These are phyloP conservation scores for Gyromitra esculenta DNA, from an alignment of 2,329 filamentous ascomycete species.

Conservation along the genomic window DNA sequence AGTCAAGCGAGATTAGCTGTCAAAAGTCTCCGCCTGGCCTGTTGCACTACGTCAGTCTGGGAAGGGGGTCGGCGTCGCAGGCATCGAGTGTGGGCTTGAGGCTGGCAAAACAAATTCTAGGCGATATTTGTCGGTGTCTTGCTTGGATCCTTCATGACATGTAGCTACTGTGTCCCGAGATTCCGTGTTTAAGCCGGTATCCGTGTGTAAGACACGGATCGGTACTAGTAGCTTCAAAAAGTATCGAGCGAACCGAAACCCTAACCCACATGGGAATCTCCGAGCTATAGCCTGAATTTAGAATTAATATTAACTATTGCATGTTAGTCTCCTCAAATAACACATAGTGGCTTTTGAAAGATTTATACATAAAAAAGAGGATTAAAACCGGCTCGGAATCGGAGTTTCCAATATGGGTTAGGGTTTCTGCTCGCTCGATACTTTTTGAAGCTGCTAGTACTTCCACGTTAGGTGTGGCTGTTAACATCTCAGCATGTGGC, in stretches of 20 bases:
- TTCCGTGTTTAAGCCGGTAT: neutral
- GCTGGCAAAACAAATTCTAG: neutral
- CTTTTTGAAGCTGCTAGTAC: neutral
- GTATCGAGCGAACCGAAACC: too few species aligned
- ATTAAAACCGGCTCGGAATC: too few species aligned
- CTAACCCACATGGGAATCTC: too few species aligned
- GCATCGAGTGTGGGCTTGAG: neutral
- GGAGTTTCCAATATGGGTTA: too few species aligned
- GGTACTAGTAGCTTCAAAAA: neutral
- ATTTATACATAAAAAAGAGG: too few species aligned
- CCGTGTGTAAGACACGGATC: neutral
- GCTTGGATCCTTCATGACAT: neutral
- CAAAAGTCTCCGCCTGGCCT: neutral
- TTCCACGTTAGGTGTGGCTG: neutral
- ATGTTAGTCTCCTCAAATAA: too few species aligned
- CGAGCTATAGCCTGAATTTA: too few species aligned
- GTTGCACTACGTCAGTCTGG: neutral
- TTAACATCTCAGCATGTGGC: neutral
- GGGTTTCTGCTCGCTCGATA: too few species aligned
- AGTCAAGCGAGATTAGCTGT: neutral
- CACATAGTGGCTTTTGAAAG: too few species aligned
- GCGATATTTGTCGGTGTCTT: neutral
- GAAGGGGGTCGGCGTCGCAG: neutral
- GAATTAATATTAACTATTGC: too few species aligned
- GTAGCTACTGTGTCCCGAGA: neutral